phyloP scores from a whole-genome alignment of 2,329 filamentous ascomycete genomes.

The Ceratocystis variospora region DNA sequence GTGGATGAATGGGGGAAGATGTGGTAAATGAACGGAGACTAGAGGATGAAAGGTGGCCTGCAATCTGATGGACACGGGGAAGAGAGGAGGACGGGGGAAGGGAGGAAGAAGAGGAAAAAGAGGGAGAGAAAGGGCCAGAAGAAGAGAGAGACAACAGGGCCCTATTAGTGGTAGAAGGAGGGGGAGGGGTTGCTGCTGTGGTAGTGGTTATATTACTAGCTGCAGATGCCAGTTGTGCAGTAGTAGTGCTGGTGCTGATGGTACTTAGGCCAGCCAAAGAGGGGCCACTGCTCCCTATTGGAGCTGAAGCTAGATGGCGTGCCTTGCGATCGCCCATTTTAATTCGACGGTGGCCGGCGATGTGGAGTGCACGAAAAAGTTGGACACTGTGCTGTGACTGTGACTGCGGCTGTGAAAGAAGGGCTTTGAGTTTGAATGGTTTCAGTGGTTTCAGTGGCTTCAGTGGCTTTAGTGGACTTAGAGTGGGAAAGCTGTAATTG shows the following conservation, averaged over 20 bases:
- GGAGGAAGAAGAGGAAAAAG: slow-evolving; percentile 8
- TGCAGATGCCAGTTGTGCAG: not conserved
- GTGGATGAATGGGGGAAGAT: slow-evolving; percentile 18
- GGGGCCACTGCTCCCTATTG: slow-evolving; percentile 2
- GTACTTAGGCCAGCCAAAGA: not conserved
- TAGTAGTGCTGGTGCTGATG: not conserved
- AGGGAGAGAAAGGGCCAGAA: not conserved
- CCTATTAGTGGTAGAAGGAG: not conserved
- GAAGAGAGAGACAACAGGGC: slow-evolving; percentile 8
- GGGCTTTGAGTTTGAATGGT: too few species aligned
- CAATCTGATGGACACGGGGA: slow-evolving; percentile 18
- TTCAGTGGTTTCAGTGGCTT: too few species aligned
- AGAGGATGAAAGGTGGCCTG: slow-evolving; percentile 16
- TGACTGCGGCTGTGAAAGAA: not conserved
- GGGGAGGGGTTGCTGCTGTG: slow-evolving; percentile 13
- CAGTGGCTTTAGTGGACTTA: too few species aligned
- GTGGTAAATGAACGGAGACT: not conserved
- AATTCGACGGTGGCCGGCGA: slow-evolving; percentile 4
- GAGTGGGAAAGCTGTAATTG: not conserved
- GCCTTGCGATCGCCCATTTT: slow-evolving; percentile 8
- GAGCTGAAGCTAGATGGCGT: slow-evolving; percentile 14
- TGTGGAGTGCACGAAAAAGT: slow-evolving; percentile 11
- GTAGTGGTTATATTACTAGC: not conserved
- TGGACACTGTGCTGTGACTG: slow-evolving; percentile 17
- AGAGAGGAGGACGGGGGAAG: slow-evolving; percentile 17